These are phyloP conservation scores for Tilletiaria anomala DNA, from an alignment of 1,284 basidiomycete genomes.

Conservation along the genomic window DNA sequence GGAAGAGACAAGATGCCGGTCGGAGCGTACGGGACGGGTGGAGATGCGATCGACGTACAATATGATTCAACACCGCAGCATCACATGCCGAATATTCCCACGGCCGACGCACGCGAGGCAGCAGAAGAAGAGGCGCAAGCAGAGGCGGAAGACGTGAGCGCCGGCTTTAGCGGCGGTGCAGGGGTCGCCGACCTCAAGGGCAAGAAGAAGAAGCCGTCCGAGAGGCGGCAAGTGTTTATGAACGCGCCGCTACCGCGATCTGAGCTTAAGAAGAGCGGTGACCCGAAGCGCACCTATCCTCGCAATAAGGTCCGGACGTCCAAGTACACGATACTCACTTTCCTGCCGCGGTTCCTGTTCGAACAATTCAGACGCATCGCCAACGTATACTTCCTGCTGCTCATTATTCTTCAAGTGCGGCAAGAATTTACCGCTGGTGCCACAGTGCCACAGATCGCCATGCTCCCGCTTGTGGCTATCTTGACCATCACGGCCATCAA, in stretches of 20 bases:
- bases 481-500: conserved; percentile 79
- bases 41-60: conserved; percentile 11
- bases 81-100: conserved; percentile 10
- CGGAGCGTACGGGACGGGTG: conserved; percentile 9
- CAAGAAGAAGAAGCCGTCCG: too few species aligned
- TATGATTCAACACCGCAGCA: conserved; percentile 27
- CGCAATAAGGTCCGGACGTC: conserved; percentile 90
- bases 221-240: conserved; percentile 31
- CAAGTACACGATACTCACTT: conserved; percentile 80
- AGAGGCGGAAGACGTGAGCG: too few species aligned
- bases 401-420: conserved; percentile 76
- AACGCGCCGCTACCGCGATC: conserved; percentile 45
- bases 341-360: conserved; percentile 50
- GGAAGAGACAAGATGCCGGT: too few species aligned
- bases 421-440: conserved; percentile 64
- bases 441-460: conserved; percentile 64
- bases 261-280: conserved; percentile 57
- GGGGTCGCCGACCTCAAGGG: too few species aligned
- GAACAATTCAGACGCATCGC: conserved; percentile 52
- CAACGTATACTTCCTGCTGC: conserved; percentile 76
- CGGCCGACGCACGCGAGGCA: too few species aligned
- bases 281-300: conserved; percentile 62
- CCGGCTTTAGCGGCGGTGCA: too few species aligned
- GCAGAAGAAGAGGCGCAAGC: too few species aligned
- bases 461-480: conserved; percentile 77